Evolutionary conservation across 306 rosid species (phyloP), one percentile per base, ranked within the genome.

Genomic region (Prunus fruticosa): DNA sequence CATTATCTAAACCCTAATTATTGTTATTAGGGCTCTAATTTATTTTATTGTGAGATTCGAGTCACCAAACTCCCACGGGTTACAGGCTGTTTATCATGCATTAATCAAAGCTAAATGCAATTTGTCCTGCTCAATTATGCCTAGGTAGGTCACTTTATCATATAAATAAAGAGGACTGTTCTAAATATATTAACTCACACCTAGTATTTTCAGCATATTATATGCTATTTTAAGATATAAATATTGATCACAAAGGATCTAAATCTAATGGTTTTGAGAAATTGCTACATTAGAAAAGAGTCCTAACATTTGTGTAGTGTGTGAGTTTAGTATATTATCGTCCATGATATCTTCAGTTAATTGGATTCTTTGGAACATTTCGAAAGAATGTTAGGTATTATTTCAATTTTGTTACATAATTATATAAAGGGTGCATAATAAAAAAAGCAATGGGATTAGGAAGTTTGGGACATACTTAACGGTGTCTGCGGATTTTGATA

Each of bases 11-110:
- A 52, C 27, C 11, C 50, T 46, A 14, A 25, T 43, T 13, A 63
- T n/a, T 22, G 14, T 23, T 8, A 8, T 65, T 41, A 34, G 51
- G 49, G 6, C 6, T 11, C 11, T 60, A n/a, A n/a, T 45, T 73
- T 47, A n/a, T 45, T 73, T 47, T 23, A 13, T 74, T 11, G 27
- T 54, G 52, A 70, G 61, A 69, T 52, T 54, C 64, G n/a, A 74
- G 30, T 28, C 75, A 4, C 73, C 19, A 27, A 72, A 64, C 30
- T 14, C 9, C 66, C 41, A 46, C 6, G 20, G 45, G 56, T 47
- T 61, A 8, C 12, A 3, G 8, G 16, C 23, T 8, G 28, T 43
- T 22, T 56, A 72, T 72, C 7, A 22, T 30, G 54, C 78, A 16
- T 22, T 20, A 45, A 19, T 43, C 30, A 8, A 38, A 54, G 73